Conservation (phyloP, 768 basidiomycete species). For the Rubroboletus satanas region DNA sequence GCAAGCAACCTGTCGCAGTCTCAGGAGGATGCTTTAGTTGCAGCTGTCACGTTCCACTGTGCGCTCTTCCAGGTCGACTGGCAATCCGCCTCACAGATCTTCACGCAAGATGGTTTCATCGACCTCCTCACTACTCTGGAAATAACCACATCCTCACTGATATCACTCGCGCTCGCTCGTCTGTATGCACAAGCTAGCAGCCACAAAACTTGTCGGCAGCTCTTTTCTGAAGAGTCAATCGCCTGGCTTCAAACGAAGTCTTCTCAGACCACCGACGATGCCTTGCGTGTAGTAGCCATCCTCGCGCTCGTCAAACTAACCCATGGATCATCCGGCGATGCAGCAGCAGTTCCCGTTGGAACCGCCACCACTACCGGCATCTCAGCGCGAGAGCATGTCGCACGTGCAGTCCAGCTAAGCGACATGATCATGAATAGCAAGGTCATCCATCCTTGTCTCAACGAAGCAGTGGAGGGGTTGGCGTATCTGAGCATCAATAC, state of each 20-base stretch:
- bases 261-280: slow-evolving; percentile 41
- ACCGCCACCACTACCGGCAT: slow-evolving; percentile 7
- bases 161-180: slow-evolving; percentile 63
- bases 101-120: slow-evolving; percentile 57
- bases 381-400: slow-evolving; percentile 33
- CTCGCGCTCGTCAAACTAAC: slow-evolving; percentile 79
- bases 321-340: slow-evolving; percentile 50
- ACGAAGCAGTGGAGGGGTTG: slow-evolving; percentile 77
- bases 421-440: slow-evolving; percentile 43
- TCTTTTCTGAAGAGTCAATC: slow-evolving; percentile 52
- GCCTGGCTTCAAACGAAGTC: slow-evolving; percentile 68
- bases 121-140: slow-evolving; percentile 66
- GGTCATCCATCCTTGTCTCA: slow-evolving; percentile 39
- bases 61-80: slow-evolving; percentile 85
- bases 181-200: slow-evolving; percentile 74
- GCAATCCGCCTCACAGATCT: slow-evolving; percentile 59
- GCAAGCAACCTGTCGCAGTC: slow-evolving; percentile 51
- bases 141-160: slow-evolving; percentile 44
- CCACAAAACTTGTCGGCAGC: slow-evolving; percentile 64
- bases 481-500: slow-evolving; percentile 75
- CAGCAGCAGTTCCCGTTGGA: slow-evolving; percentile 16
- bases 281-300: slow-evolving; percentile 58
- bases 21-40: slow-evolving; percentile 48
- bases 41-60: slow-evolving; percentile 62
- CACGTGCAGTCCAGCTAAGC: slow-evolving; percentile 54